phyloP scores from a whole-genome alignment of 768 basidiomycete genomes.

The Lyophyllum decastes region DNA sequence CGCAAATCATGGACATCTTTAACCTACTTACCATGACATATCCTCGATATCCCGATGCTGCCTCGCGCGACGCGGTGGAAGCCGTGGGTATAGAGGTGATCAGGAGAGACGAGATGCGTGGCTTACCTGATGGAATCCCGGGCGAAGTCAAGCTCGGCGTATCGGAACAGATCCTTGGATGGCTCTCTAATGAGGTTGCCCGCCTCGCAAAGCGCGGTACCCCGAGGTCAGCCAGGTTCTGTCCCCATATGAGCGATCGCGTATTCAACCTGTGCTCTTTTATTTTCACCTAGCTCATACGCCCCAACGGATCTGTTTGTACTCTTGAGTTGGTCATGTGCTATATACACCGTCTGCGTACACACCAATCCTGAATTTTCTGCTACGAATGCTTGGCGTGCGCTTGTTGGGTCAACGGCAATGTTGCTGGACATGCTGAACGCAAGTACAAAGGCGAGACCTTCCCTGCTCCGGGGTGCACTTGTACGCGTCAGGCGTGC shows the following conservation, averaged over 20 bases:
- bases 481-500: slow-evolving; percentile 65
- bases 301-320: slow-evolving; percentile 66
- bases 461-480: slow-evolving; percentile 60
- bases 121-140: slow-evolving; percentile 35
- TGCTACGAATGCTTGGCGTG: slow-evolving; percentile 48
- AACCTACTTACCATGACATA: slow-evolving; percentile 74
- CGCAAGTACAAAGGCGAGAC: slow-evolving; percentile 52
- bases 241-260: slow-evolving; percentile 1
- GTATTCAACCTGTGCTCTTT: slow-evolving; percentile 1
- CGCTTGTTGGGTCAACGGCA: slow-evolving; percentile 59
- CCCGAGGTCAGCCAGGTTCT: slow-evolving; percentile 45
- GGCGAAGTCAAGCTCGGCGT: slow-evolving; percentile 57
- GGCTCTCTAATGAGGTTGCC: slow-evolving; percentile 70
- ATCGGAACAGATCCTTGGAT: slow-evolving; percentile 71
- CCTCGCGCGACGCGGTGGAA: slow-evolving; percentile 74
- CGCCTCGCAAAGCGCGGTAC: slow-evolving; percentile 53
- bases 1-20: slow-evolving; percentile 71
- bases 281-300: slow-evolving; percentile 39
- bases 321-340: slow-evolving; percentile 71
- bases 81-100: slow-evolving; percentile 65
- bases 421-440: slow-evolving; percentile 62
- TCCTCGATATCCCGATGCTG: slow-evolving; percentile 73
- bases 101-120: slow-evolving; percentile 58
- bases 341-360: slow-evolving; percentile 56
- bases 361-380: slow-evolving; percentile 45